phyloP scores from a whole-genome alignment of 2,329 filamentous ascomycete genomes.

The Xylaria sp. region DNA sequence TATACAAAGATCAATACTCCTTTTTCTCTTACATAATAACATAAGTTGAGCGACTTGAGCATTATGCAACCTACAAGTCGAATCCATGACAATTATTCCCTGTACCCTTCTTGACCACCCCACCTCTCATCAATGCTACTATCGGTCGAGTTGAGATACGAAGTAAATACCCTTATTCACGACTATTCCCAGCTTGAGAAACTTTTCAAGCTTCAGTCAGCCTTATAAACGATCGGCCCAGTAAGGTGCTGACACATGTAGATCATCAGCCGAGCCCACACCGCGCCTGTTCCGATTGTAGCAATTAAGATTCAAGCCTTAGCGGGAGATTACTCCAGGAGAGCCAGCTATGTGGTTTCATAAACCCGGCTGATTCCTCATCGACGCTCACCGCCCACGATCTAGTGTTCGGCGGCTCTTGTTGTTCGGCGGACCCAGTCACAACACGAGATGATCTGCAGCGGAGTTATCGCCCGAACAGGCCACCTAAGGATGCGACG shows the following conservation, averaged over 20 bases:
- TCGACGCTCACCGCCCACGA: conserved; percentile 14
- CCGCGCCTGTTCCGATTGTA: background rate
- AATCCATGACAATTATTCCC: background rate
- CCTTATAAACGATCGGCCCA: background rate
- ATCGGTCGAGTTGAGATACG: conserved; percentile 16
- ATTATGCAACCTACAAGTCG: background rate
- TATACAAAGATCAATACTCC: background rate
- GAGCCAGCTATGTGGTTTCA: background rate
- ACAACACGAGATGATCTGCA: conserved; percentile 36
- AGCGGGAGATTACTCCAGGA: background rate
- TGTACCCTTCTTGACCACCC: background rate
- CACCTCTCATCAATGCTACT: background rate
- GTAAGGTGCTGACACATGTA: conserved; percentile 1
- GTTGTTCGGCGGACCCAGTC: conserved; percentile 10
- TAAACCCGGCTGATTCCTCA: conserved; percentile 1
- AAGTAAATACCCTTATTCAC: conserved; percentile 8
- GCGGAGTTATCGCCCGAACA: conserved; percentile 28
- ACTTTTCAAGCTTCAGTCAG: background rate
- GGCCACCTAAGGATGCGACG: background rate
- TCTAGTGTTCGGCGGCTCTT: background rate
- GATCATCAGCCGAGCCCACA: background rate
- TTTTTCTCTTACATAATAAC: background rate
- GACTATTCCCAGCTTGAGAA: conserved; percentile 7
- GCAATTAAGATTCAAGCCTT: background rate
- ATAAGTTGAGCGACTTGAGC: too few species aligned